Evolutionary conservation across 352 stramenopile species (phyloP).

Genomic region (Globisporangium nodosum): DNA sequence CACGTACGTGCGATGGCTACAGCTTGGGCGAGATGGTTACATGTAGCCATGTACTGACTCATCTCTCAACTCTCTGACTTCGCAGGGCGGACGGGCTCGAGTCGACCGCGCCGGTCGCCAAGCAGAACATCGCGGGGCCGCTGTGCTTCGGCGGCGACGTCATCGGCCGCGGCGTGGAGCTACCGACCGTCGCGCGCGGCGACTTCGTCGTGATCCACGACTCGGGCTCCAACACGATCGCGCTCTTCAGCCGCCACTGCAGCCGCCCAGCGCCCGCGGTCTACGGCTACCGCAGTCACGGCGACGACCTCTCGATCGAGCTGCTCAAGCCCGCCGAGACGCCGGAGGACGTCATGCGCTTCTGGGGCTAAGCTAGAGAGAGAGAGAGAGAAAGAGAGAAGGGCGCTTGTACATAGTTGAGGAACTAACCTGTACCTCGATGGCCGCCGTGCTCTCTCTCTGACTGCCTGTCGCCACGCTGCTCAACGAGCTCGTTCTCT

Average conservation of each 20-base stretch:
- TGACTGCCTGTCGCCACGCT: too few relatives aligned
- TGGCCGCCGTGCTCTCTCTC: too few relatives aligned
- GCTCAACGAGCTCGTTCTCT: not conserved
- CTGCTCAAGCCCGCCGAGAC: slow-evolving; percentile 74
- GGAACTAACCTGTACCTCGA: not conserved
- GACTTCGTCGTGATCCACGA: slow-evolving; percentile 88
- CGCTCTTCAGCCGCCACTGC: slow-evolving; percentile 86
- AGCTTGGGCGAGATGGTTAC: not conserved
- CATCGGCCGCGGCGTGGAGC: slow-evolving; percentile 46
- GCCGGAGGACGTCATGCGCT: slow-evolving; percentile 69
- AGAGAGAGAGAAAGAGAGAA: not conserved
- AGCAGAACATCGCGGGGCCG: slow-evolving; percentile 86
- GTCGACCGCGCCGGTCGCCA: slow-evolving; percentile 31
- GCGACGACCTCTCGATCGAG: slow-evolving; percentile 48
- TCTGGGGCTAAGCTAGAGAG: slow-evolving; percentile 35
- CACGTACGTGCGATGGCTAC: slow-evolving; percentile 37
- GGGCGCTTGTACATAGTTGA: not conserved
- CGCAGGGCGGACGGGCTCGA: slow-evolving; percentile 34
- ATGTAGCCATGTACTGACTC: not conserved
- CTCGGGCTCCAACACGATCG: slow-evolving; percentile 84
- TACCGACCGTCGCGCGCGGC: slow-evolving; percentile 58
- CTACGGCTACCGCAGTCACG: slow-evolving; percentile 61
- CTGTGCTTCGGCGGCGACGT: slow-evolving; percentile 92
- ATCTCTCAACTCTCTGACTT: not conserved
- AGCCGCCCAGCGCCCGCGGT: slow-evolving; percentile 75